A percentile compares a stretch with the other conserved stretches of the same genome.
Conservation (phyloP, 2,329 filamentous ascomycete species). For the Arthrocladium fulminans region DNA sequence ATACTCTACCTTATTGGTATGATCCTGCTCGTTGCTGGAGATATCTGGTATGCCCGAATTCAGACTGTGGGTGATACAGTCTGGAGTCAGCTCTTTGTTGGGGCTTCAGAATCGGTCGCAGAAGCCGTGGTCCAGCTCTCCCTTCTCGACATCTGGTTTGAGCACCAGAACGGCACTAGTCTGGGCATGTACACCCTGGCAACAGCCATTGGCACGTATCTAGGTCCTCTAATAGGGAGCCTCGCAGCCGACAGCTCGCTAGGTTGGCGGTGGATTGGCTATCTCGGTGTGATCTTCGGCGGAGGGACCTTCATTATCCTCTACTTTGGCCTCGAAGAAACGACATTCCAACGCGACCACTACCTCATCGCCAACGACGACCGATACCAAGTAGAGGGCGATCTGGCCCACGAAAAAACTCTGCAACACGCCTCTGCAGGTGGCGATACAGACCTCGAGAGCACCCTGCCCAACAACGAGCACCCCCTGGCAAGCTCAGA, state of each 20-base stretch:
- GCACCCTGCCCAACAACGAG: conserved; percentile 13
- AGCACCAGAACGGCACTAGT: conserved; percentile 48
- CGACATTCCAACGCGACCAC: conserved; percentile 23
- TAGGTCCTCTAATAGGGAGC: conserved; percentile 46
- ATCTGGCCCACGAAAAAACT: background rate
- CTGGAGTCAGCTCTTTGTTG: conserved; percentile 50
- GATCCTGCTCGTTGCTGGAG: conserved; percentile 41
- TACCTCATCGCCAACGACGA: conserved; percentile 11
- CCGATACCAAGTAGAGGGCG: background rate
- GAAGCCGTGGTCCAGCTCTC: conserved; percentile 51
- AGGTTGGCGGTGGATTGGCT: conserved; percentile 50
- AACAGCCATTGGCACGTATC: conserved; percentile 48
- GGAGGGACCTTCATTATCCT: conserved; percentile 40
- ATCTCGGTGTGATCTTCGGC: conserved; percentile 43
- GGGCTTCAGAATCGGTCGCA: conserved; percentile 48
- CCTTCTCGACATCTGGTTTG: conserved; percentile 49
- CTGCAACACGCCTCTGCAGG: background rate
- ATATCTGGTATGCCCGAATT: conserved; percentile 46
- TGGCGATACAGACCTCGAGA: conserved; percentile 5
- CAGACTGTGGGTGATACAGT: conserved; percentile 39
- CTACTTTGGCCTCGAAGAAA: conserved; percentile 47
- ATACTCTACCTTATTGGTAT: conserved; percentile 48
- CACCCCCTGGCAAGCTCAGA: background rate
- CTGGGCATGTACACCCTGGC: conserved; percentile 49
- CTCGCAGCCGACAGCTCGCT: conserved; percentile 40